These are phyloP conservation scores for Ambispora gerdemannii DNA, from an alignment of 192 early-diverging fungal genomes.

Conservation along the genomic window DNA sequence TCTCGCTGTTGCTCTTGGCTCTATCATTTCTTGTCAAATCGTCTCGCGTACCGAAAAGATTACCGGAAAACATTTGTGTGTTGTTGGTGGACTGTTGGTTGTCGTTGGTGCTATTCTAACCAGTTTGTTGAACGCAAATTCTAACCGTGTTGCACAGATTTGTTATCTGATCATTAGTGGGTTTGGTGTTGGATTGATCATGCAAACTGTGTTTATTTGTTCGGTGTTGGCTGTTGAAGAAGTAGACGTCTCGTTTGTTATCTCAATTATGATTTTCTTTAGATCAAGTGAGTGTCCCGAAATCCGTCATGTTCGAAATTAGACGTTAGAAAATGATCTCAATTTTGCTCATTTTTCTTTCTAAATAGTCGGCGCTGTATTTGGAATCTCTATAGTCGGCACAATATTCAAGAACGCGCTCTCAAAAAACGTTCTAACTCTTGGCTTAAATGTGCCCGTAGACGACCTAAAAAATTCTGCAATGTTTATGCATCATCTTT, in stretches of 20 bases:
- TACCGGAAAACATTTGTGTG: slow-evolving; percentile 59
- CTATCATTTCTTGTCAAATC: slow-evolving; percentile 61
- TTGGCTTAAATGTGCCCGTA: slow-evolving; percentile 11
- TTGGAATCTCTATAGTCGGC: slow-evolving; percentile 41
- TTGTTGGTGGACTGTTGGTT: slow-evolving; percentile 56
- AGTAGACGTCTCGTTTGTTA: slow-evolving; percentile 61
- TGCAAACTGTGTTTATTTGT: slow-evolving; percentile 69
- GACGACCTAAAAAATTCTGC: slow-evolving; percentile 6
- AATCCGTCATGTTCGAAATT: not conserved
- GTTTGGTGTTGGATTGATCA: slow-evolving; percentile 66
- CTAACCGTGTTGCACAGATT: slow-evolving; percentile 49
- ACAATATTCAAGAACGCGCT: slow-evolving; percentile 39
- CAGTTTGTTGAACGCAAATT: slow-evolving; percentile 44
- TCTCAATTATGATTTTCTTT: slow-evolving; percentile 61
- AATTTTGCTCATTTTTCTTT: slow-evolving; percentile 31
- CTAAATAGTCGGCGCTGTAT: slow-evolving; percentile 29
- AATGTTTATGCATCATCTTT: slow-evolving; percentile 37
- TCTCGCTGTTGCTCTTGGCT: slow-evolving; percentile 58
- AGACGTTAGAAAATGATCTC: slow-evolving; percentile 61
- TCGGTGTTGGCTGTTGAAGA: slow-evolving; percentile 61
- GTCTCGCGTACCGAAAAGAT: slow-evolving; percentile 53
- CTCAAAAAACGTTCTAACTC: slow-evolving; percentile 33
- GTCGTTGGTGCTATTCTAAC: slow-evolving; percentile 61
- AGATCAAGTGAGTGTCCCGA: slow-evolving; percentile 39
- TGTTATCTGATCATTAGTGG: slow-evolving; percentile 68